phyloP scores from a whole-genome alignment of 2,329 filamentous ascomycete genomes.

The Helotiales sp. region DNA sequence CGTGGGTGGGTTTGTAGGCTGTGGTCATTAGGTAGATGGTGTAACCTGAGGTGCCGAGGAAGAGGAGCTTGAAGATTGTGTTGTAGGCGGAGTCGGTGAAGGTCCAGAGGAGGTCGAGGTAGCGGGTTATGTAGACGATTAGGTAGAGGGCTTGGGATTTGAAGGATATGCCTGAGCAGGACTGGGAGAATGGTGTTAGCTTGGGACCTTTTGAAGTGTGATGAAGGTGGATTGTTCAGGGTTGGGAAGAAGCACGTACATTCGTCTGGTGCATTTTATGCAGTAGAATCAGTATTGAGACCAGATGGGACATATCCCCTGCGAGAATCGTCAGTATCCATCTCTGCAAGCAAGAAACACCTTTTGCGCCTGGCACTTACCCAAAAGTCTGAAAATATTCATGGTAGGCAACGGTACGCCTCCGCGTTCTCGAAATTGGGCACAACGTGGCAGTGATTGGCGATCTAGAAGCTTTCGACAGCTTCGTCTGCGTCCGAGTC shows the following conservation, averaged over 20 bases:
- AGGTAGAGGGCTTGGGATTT: slow-evolving; percentile 97
- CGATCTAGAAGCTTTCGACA: slow-evolving; percentile 17
- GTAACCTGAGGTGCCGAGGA: slow-evolving; percentile 87
- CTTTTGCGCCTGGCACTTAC: slow-evolving; percentile 42
- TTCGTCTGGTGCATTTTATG: slow-evolving; percentile 96
- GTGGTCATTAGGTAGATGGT: slow-evolving; percentile 98
- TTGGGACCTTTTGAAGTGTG: slow-evolving; percentile 20
- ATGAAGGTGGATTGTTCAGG: not conserved
- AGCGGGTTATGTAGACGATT: slow-evolving; percentile 89
- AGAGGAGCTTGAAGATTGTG: slow-evolving; percentile 92
- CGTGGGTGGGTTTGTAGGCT: slow-evolving; percentile 95
- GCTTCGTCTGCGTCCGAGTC: slow-evolving; percentile 11
- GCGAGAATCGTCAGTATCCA: slow-evolving; percentile 11
- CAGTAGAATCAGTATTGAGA: slow-evolving; percentile 90
- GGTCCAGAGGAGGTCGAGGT: slow-evolving; percentile 88
- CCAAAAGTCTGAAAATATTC: slow-evolving; percentile 70
- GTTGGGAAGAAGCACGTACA: slow-evolving; percentile 52
- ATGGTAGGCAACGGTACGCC: slow-evolving; percentile 44
- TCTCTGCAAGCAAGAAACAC: not conserved
- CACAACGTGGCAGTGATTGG: slow-evolving; percentile 5
- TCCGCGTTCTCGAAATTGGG: slow-evolving; percentile 11
- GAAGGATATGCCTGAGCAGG: slow-evolving; percentile 96
- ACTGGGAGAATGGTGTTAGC: slow-evolving; percentile 57
- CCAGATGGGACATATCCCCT: slow-evolving; percentile 95
- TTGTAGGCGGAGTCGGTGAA: slow-evolving; percentile 77